phyloP scores from a whole-genome alignment of 805 yeast species.

The Dipodascus geniculatus region DNA sequence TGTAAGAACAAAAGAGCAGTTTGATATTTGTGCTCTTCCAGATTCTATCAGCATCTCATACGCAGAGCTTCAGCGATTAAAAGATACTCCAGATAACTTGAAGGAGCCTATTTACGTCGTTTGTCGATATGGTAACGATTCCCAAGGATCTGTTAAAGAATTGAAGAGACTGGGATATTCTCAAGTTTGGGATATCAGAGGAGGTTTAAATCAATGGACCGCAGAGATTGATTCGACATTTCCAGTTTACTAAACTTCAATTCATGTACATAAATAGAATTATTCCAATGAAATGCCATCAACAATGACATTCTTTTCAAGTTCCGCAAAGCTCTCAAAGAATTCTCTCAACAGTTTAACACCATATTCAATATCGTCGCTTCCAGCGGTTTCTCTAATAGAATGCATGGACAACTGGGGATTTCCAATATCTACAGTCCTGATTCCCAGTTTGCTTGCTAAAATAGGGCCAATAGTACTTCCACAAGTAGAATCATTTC shows the following conservation, averaged over 20 bases:
- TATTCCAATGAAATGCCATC: not conserved
- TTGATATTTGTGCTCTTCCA: conserved; percentile 48
- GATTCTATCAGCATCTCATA: conserved; percentile 54
- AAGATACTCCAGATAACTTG: conserved; percentile 16
- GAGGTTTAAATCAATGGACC: conserved; percentile 70
- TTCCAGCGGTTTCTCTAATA: conserved; percentile 82
- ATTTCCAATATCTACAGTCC: conserved; percentile 83
- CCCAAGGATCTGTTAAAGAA: conserved; percentile 58
- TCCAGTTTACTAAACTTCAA: conserved; percentile 43
- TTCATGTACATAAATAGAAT: too few species aligned
- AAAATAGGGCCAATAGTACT: conserved; percentile 93
- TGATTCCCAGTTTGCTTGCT: conserved; percentile 74
- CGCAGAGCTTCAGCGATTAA: conserved; percentile 27
- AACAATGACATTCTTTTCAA: not conserved
- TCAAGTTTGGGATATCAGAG: conserved; percentile 54
- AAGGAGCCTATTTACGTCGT: conserved; percentile 41
- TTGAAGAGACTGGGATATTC: conserved; percentile 39
- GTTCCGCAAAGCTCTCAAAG: conserved; percentile 28
- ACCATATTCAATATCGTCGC: conserved; percentile 56
- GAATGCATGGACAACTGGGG: conserved; percentile 93
- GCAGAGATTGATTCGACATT: conserved; percentile 43
- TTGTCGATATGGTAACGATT: conserved; percentile 87
- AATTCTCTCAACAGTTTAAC: conserved; percentile 41
- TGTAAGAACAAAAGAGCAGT: conserved; percentile 76
- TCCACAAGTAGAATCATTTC: conserved; percentile 91